Evolutionary conservation across 2,329 filamentous ascomycete genomes (phyloP).

Genomic region (Coniochaeta sp.): DNA sequence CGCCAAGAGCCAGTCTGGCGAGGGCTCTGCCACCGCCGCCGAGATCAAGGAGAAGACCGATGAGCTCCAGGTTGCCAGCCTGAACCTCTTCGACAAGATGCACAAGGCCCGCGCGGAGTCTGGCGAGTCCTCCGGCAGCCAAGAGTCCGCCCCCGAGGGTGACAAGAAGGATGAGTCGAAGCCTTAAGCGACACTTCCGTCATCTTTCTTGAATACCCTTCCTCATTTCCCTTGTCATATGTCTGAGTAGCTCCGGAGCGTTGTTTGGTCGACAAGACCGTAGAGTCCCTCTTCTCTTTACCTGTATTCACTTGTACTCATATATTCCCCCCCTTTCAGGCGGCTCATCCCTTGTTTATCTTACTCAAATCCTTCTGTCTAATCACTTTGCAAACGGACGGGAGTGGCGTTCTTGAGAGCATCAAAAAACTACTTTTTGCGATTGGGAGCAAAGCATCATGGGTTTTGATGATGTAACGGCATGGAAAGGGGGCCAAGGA

Average conservation of each 20-base stretch:
- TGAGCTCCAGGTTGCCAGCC: conserved; percentile 88
- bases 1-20: conserved; percentile 88
- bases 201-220: conserved; percentile 15
- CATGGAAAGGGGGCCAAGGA: conserved; percentile 30
- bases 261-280: not conserved
- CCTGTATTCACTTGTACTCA: conserved; percentile 25
- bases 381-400: conserved; percentile 32
- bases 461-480: conserved; percentile 39
- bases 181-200: conserved; percentile 39
- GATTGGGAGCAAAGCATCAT: conserved; percentile 27
- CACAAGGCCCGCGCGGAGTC: conserved; percentile 84
- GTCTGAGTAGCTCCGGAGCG: conserved; percentile 21
- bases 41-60: conserved; percentile 99
- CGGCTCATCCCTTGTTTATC: conserved; percentile 11
- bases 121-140: conserved; percentile 41
- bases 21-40: conserved; percentile 75
- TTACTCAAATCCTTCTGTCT: conserved; percentile 29
- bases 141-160: conserved; percentile 50
- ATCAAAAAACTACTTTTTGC: conserved; percentile 34
- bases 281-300: conserved; percentile 19
- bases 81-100: conserved; percentile 99
- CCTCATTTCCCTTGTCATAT: conserved; percentile 16
- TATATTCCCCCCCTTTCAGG: conserved; percentile 11
- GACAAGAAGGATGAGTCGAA: conserved; percentile 74
- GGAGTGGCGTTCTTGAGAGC: conserved; percentile 40